A percentile compares a stretch with the other conserved stretches of the same genome.
phyloP scores from a whole-genome alignment of 768 basidiomycete species.

The Mycena venus region DNA sequence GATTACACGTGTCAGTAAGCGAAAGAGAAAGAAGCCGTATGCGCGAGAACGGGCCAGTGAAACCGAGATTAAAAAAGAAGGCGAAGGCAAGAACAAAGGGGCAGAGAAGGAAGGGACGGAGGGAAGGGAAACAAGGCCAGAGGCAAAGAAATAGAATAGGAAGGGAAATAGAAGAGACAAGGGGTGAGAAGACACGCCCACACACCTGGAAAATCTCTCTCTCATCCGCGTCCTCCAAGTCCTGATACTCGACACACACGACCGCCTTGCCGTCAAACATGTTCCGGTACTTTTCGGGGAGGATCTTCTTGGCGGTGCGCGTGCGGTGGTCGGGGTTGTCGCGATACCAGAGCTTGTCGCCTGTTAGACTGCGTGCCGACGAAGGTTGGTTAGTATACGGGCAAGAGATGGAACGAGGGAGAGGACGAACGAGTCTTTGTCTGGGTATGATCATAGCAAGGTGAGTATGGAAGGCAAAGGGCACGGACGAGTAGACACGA shows the following conservation, averaged over 20 bases:
- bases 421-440: constrained; percentile 16
- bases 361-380: not conserved
- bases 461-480: not conserved
- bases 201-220: constrained; percentile 80
- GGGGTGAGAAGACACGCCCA: not conserved
- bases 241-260: constrained; percentile 84
- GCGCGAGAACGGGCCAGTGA: not conserved
- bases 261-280: constrained; percentile 82
- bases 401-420: not conserved
- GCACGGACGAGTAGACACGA: not conserved
- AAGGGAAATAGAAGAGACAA: too few species aligned
- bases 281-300: constrained; percentile 69
- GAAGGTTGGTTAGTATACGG: not conserved
- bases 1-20: not conserved
- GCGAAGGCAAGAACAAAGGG: too few species aligned
- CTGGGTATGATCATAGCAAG: not conserved
- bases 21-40: not conserved
- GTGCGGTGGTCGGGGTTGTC: constrained; percentile 33
- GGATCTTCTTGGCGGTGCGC: constrained; percentile 42
- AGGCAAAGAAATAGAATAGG: too few species aligned
- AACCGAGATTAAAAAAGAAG: not conserved
- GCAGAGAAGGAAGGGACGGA: too few species aligned
- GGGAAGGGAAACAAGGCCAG: too few species aligned
- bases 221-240: constrained; percentile 68
- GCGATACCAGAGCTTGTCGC: constrained; percentile 36